A percentile compares a stretch with the other conserved stretches of the same genome.
Conservation (phyloP, 805 yeast genomes). For the Schwanniomyces sp. region DNA sequence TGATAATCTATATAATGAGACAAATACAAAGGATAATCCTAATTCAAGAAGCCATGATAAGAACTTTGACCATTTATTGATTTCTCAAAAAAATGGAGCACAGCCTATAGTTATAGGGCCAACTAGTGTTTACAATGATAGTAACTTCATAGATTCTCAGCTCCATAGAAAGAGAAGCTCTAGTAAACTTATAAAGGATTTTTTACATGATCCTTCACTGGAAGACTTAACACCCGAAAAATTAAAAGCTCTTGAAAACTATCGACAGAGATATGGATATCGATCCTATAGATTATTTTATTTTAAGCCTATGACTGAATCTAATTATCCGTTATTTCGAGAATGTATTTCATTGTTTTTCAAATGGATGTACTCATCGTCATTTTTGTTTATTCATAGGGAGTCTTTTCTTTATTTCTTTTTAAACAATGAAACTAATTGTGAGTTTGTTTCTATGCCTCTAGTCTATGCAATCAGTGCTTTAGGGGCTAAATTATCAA, state of each 20-base stretch:
- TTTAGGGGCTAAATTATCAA: slow-evolving; percentile 8
- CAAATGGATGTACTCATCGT: slow-evolving; percentile 9
- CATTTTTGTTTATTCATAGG: slow-evolving; percentile 9
- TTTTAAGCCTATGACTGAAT: slow-evolving; percentile 1
- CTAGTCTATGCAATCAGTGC: slow-evolving; percentile 8
- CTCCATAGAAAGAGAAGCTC: neutral
- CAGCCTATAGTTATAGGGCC: slow-evolving; percentile 6
- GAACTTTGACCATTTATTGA: neutral
- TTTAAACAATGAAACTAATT: slow-evolving; percentile 11
- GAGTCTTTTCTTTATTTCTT: slow-evolving; percentile 11
- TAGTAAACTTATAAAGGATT: neutral
- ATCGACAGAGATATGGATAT: neutral
- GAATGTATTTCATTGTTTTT: slow-evolving; percentile 7
- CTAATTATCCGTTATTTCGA: slow-evolving; percentile 3
- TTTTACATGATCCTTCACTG: neutral
- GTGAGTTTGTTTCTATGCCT: slow-evolving; percentile 10
- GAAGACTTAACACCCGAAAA: neutral
- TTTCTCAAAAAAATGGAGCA: slow-evolving; percentile 4
- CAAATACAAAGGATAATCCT: neutral
- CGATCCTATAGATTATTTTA: neutral
- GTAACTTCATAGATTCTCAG: slow-evolving; percentile 1
- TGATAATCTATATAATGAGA: too few species aligned
- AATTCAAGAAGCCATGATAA: neutral
- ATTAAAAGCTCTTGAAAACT: neutral
- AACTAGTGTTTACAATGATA: slow-evolving; percentile 10